A percentile compares a stretch with the other conserved stretches of the same genome.
Conservation (phyloP, 73 alveolate species). For the Paramecium pentaurelia region DNA sequence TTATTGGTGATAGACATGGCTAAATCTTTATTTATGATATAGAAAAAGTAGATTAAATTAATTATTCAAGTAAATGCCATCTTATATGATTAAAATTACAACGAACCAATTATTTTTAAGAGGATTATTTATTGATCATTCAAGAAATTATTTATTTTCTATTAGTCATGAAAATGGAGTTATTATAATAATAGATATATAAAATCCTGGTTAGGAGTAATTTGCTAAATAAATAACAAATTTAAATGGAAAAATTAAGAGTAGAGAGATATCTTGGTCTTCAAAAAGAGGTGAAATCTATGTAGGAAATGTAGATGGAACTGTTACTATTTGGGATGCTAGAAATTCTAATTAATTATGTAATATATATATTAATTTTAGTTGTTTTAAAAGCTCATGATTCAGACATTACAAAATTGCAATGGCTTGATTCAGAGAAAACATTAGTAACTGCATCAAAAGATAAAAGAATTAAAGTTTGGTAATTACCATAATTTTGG, state of each 20-base stretch:
- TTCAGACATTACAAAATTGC: slow-evolving; percentile 51
- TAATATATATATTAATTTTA: not conserved
- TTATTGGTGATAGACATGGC: slow-evolving; percentile 54
- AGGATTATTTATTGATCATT: slow-evolving; percentile 49
- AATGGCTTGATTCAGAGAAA: slow-evolving; percentile 53
- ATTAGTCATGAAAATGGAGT: slow-evolving; percentile 53
- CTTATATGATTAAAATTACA: slow-evolving; percentile 47
- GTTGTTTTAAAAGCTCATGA: slow-evolving; percentile 61
- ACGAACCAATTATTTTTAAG: slow-evolving; percentile 53
- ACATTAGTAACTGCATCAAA: slow-evolving; percentile 43
- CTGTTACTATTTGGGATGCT: slow-evolving; percentile 63
- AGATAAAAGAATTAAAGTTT: slow-evolving; percentile 47
- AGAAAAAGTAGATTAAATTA: not conserved
- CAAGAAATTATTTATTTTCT: slow-evolving; percentile 35
- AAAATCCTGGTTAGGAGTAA: slow-evolving; percentile 59
- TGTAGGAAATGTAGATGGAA: slow-evolving; percentile 58
- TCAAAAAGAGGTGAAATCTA: slow-evolving; percentile 50
- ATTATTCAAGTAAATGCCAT: slow-evolving; percentile 24
- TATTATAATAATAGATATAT: not conserved
- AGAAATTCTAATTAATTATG: slow-evolving; percentile 25
- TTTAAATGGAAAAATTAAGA: slow-evolving; percentile 35
- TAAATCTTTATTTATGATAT: slow-evolving; percentile 6
- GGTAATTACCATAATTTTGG: slow-evolving; percentile 43
- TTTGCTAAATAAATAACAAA: slow-evolving; percentile 29
- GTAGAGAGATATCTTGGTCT: slow-evolving; percentile 55